Evolutionary conservation across 495 filamentous ascomycete species (phyloP), one percentile per base, ranked within the genome.

Genomic region (Tuber magnatum): DNA sequence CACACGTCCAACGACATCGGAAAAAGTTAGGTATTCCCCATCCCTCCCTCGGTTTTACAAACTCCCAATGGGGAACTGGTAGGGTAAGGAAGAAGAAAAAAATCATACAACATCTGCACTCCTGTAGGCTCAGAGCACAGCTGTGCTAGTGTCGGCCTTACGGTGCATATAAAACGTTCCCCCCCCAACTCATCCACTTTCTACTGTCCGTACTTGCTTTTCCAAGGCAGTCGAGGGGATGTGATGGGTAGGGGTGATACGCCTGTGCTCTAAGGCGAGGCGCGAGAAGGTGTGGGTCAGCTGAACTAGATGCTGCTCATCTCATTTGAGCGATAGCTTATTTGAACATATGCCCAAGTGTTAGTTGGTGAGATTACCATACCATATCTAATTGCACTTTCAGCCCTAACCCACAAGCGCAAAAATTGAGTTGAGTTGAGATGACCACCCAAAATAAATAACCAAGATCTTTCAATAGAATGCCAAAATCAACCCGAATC

Each of bases 261-360:
- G n/a, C n/a, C 1, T n/a, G 70, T 10, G 46, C 65, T 65, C 87
- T 5, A 84, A 85, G 44, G 86, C 86, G 35, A 87, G 86, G n/a
- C 83, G 86, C 73, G 83, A 85, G 78, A 85, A 83, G 69, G 87
- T 85, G n/a, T 77, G 88, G 48, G 79, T 32, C 56, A 20, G 56
- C 56, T 35, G 28, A 65, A 65, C 56, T 20, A 65, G 51, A 12
- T 61, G n/a, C 32, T 65, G 35, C 28, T 32, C 10, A 20, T 65
- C 56, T 35, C 18, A 16, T 8, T 35, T 6, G 28, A 35, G 56
- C 8, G 56, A 65, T 35, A 18, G 56, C 56, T 20, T 35, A 35
- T 28, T 20, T 35, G 56, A 35, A 35, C 56, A 20, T 18, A 20
- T 5, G 8, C 28, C 14, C 5, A 35, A 65, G 3, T 3, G 28